These are phyloP conservation scores for Gossypium rotundifolium DNA, from an alignment of 345 rosid genomes.

Conservation along the genomic window DNA sequence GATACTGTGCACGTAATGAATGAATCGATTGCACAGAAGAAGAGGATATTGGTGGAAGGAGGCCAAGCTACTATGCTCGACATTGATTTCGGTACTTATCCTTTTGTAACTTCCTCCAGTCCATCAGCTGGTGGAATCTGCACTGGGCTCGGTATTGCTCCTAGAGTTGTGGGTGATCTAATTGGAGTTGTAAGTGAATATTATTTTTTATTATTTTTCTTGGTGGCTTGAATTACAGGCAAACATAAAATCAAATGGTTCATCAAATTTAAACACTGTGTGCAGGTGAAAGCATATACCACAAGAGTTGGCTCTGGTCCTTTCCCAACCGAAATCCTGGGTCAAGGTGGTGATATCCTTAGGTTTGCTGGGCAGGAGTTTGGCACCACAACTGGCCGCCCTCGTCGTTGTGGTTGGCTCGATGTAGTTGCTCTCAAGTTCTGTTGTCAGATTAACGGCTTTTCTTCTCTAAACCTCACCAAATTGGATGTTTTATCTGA, in stretches of 20 bases:
- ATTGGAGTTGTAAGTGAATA: slow-evolving; percentile 75
- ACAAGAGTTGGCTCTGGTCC: slow-evolving; percentile 99
- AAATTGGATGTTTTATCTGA: slow-evolving; percentile 93
- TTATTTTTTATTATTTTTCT: slow-evolving; percentile 5
- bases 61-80: slow-evolving; percentile 99
- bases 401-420: slow-evolving; percentile 99
- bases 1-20: slow-evolving; percentile 87
- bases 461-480: slow-evolving; percentile 92
- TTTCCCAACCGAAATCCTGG: slow-evolving; percentile 90
- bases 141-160: slow-evolving; percentile 92
- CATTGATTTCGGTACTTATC: slow-evolving; percentile 92
- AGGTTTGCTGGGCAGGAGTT: slow-evolving; percentile 90
- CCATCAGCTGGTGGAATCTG: slow-evolving; percentile 99
- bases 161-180: slow-evolving; percentile 82
- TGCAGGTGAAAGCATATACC: slow-evolving; percentile 94
- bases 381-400: slow-evolving; percentile 97
- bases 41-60: slow-evolving; percentile 90
- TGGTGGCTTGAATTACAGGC: neutral
- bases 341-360: slow-evolving; percentile 81
- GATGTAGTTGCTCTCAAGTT: slow-evolving; percentile 85
- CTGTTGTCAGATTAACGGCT: slow-evolving; percentile 85
- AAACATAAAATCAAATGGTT: neutral
- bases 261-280: neutral
- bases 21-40: slow-evolving; percentile 66
- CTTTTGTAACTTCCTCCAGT: slow-evolving; percentile 95